These are phyloP conservation scores for Alopecurus myosuroides DNA, from an alignment of 176 grass and related monocot genomes.

Conservation along the genomic window DNA sequence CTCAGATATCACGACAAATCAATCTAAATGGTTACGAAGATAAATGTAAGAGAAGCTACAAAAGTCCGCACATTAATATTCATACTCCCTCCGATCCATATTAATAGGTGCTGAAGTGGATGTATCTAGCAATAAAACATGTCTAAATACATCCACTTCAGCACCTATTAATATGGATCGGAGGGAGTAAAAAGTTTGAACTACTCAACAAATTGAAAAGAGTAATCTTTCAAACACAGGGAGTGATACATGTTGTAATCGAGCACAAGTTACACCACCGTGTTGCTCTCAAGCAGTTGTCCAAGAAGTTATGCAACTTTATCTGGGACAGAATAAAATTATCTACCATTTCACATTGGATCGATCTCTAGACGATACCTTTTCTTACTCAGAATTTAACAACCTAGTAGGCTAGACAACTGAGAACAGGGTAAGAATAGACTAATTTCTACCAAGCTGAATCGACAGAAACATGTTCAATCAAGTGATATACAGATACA, in stretches of 20 bases:
- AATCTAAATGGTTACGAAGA: background rate
- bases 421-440: background rate
- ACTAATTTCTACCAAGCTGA: background rate
- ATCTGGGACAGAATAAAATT: background rate
- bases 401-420: background rate
- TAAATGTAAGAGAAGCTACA: background rate
- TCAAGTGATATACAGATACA: background rate
- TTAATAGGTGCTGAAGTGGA: no score
- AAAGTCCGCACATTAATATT: background rate
- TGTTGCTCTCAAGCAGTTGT: background rate
- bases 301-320: background rate
- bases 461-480: background rate
- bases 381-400: background rate
- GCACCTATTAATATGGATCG: no score
- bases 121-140: no score
- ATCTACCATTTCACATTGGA: background rate
- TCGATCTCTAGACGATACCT: background rate
- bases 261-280: background rate
- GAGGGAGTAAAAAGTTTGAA: no score
- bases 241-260: background rate
- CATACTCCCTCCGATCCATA: no score
- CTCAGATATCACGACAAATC: background rate
- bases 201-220: background rate
- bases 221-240: background rate
- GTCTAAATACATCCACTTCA: no score